Evolutionary conservation across 306 rosid genomes (phyloP).

Genomic region (Castanospermum australe): DNA sequence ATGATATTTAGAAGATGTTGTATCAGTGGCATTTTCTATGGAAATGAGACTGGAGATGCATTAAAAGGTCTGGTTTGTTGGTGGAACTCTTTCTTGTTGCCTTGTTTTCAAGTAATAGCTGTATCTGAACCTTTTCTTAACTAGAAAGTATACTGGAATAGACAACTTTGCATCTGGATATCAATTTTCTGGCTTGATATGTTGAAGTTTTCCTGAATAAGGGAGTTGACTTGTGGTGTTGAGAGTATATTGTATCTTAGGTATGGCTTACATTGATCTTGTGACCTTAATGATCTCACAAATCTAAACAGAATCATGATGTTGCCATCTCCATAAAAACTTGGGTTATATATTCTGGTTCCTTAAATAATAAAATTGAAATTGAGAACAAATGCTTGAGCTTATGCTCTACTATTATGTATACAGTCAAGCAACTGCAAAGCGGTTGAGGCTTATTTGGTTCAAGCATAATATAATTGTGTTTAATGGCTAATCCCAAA

Average conservation of each 20-base stretch:
- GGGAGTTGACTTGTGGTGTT: slow-evolving; percentile 5
- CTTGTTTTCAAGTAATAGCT: slow-evolving; percentile 13
- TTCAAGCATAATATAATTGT: slow-evolving; percentile 8
- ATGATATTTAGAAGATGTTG: slow-evolving; percentile 99
- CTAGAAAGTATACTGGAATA: background rate
- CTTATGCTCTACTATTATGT: slow-evolving; percentile 7
- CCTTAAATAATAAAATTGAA: slow-evolving; percentile 13
- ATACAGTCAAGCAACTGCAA: slow-evolving; percentile 7
- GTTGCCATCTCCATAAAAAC: background rate
- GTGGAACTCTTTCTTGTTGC: slow-evolving; percentile 29
- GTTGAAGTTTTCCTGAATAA: slow-evolving; percentile 5
- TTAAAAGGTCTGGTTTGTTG: slow-evolving; percentile 76
- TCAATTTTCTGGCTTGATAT: slow-evolving; percentile 11
- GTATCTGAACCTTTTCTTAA: slow-evolving; percentile 8
- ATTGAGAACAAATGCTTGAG: background rate
- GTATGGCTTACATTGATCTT: slow-evolving; percentile 15
- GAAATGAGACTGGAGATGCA: slow-evolving; percentile 93
- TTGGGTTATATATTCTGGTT: background rate
- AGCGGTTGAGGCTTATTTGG: slow-evolving; percentile 3
- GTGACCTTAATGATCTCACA: background rate
- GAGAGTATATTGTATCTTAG: slow-evolving; percentile 16
- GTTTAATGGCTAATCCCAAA: background rate
- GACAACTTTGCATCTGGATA: slow-evolving; percentile 1
- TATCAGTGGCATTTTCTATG: slow-evolving; percentile 76
- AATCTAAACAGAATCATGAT: background rate